Conservation (phyloP, 352 stramenopile genomes). For the Globisporangium mamillatum region DNA sequence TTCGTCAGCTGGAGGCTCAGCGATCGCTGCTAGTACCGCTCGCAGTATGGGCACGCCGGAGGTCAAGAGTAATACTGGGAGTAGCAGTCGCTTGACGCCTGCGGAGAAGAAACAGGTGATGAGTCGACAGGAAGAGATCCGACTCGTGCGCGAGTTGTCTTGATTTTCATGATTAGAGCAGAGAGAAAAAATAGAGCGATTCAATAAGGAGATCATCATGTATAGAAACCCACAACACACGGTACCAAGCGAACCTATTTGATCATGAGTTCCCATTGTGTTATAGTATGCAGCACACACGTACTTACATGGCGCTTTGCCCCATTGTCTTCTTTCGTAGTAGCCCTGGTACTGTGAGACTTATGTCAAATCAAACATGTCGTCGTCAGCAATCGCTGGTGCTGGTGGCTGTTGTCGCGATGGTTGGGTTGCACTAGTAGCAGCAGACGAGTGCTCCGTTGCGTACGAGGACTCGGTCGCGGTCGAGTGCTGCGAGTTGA, state of each 20-base stretch:
- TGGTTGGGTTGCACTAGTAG: conserved; percentile 8
- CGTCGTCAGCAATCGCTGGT: conserved; percentile 41
- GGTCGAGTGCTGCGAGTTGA: conserved; percentile 17
- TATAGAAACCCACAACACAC: background rate
- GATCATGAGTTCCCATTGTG: background rate
- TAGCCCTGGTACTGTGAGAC: background rate
- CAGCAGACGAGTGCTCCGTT: conserved; percentile 8
- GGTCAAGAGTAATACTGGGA: conserved; percentile 10
- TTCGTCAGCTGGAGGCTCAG: background rate
- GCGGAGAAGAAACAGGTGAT: conserved; percentile 44
- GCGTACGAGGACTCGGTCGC: background rate
- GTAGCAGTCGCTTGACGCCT: conserved; percentile 23
- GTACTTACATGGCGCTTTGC: background rate
- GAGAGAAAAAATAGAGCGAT: conserved; percentile 11
- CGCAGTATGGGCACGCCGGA: conserved; percentile 8
- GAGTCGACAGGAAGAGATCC: conserved; percentile 48
- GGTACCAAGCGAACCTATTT: background rate
- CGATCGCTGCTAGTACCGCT: background rate
- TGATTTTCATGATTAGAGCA: conserved; percentile 17
- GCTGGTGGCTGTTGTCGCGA: background rate
- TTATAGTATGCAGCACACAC: background rate
- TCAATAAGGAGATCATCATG: background rate
- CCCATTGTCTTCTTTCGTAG: background rate
- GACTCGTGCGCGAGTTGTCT: conserved; percentile 49
- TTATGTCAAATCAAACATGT: conserved; percentile 76